Percentiles rank a stretch among this genome's conserved stretches.
Evolutionary conservation across 345 rosid genomes (phyloP).

Genomic region (Cardamine resedifolia): DNA sequence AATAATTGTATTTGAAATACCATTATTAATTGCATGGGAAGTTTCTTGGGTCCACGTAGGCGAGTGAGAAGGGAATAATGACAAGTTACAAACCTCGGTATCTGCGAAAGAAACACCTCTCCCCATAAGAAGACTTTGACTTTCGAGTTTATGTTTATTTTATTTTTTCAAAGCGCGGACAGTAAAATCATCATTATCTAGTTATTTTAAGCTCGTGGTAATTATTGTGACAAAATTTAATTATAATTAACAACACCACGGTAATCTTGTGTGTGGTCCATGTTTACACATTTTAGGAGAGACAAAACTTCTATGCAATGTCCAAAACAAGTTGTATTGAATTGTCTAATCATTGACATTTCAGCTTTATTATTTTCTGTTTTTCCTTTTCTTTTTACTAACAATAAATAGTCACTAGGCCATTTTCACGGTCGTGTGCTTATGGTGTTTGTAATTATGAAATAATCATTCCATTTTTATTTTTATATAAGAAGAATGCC

Average conservation of each 20-base stretch:
- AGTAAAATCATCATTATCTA: constrained; percentile 27
- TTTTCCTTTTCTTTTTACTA: background rate
- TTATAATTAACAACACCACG: constrained; percentile 21
- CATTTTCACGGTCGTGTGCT: constrained; percentile 9
- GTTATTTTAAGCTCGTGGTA: constrained; percentile 26
- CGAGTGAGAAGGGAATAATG: constrained; percentile 37
- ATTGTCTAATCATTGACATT: constrained; percentile 37
- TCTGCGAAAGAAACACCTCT: constrained; percentile 33
- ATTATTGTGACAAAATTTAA: constrained; percentile 1
- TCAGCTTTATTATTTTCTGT: constrained; percentile 15
- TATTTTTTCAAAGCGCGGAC: background rate
- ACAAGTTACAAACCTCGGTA: constrained; percentile 36
- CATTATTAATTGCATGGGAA: constrained; percentile 16
- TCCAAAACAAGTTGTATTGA: constrained; percentile 22
- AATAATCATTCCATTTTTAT: no score
- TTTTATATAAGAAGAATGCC: no score
- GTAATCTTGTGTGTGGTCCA: constrained; percentile 41
- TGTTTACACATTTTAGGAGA: constrained; percentile 45
- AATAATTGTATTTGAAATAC: background rate
- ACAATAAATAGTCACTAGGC: background rate
- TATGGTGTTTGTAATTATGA: constrained; percentile 8
- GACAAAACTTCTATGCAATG: constrained; percentile 37
- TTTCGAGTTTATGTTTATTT: constrained; percentile 19
- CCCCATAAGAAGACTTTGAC: constrained; percentile 36
- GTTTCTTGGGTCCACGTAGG: constrained; percentile 29